Conservation (phyloP, 2,329 filamentous ascomycete genomes). For the Curvularia hawaiiensis region DNA sequence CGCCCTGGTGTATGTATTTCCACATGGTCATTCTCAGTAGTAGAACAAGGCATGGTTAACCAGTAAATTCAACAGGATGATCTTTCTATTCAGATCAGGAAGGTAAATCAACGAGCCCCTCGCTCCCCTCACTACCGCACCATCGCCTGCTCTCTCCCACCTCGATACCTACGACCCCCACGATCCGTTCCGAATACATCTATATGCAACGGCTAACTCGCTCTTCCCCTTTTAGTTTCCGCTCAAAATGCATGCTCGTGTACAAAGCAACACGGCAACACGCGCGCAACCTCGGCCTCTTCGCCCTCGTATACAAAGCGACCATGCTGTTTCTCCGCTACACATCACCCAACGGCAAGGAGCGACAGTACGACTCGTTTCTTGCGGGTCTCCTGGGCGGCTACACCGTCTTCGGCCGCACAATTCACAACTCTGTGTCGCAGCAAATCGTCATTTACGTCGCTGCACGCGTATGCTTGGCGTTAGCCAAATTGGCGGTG, state of each 20-base stretch:
- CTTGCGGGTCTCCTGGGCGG: slow-evolving; percentile 86
- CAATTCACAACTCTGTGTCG: slow-evolving; percentile 77
- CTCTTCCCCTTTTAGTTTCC: slow-evolving; percentile 55
- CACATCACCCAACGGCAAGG: slow-evolving; percentile 55
- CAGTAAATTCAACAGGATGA: slow-evolving; percentile 68
- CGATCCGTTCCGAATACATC: neutral
- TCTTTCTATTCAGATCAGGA: slow-evolving; percentile 93
- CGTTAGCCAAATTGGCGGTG: slow-evolving; percentile 81
- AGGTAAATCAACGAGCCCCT: slow-evolving; percentile 56
- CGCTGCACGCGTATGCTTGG: slow-evolving; percentile 87
- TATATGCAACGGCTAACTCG: neutral
- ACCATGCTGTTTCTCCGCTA: slow-evolving; percentile 76
- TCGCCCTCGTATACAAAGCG: slow-evolving; percentile 88
- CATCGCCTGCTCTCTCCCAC: too few species aligned
- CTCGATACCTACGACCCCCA: neutral
- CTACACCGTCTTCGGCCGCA: slow-evolving; percentile 89
- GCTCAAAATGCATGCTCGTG: slow-evolving; percentile 78
- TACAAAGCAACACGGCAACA: slow-evolving; percentile 87
- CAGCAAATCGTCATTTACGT: slow-evolving; percentile 99
- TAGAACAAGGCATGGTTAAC: slow-evolving; percentile 4
- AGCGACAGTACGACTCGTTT: slow-evolving; percentile 81
- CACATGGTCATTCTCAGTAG: neutral
- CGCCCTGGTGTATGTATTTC: slow-evolving; percentile 73
- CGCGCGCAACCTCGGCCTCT: slow-evolving; percentile 88
- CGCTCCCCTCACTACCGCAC: neutral